A percentile compares a stretch with the other conserved stretches of the same genome.
Conservation (phyloP, 148 eudicot species). For the Spergularia bocconei region DNA sequence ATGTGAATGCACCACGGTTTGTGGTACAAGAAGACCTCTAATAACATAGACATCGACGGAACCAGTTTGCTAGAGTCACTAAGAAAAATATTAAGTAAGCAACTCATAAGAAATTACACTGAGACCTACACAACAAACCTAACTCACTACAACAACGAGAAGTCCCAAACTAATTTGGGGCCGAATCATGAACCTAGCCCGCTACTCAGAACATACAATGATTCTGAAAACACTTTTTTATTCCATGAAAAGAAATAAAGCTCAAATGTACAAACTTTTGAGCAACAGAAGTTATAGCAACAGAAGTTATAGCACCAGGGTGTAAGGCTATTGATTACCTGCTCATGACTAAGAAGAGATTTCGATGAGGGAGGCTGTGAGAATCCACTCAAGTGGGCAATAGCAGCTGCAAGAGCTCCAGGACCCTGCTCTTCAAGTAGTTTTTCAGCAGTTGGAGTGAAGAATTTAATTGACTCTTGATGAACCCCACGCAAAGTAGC, state of each 20-base stretch:
- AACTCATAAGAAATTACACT: too few species aligned
- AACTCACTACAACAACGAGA: neutral
- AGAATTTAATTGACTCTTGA: slow-evolving; percentile 74
- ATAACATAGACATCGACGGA: neutral
- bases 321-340: slow-evolving; percentile 44
- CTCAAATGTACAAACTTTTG: neutral
- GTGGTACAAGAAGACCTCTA: neutral
- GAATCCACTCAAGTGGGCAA: slow-evolving; percentile 94
- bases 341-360: slow-evolving; percentile 87
- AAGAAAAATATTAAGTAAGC: neutral
- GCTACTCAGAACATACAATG: too few species aligned
- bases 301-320: neutral
- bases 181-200: too few species aligned
- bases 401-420: slow-evolving; percentile 91
- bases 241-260: neutral
- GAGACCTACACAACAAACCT: too few species aligned
- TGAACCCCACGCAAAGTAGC: slow-evolving; percentile 84
- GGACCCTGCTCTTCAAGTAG: slow-evolving; percentile 73
- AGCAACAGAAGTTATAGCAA: neutral
- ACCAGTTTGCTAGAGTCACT: neutral
- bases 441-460: slow-evolving; percentile 85
- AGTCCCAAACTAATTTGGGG: neutral
- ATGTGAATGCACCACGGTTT: neutral
- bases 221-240: neutral
- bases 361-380: slow-evolving; percentile 90